These are phyloP conservation scores for Eucalyptus globulus DNA, from an alignment of 345 rosid species.

Conservation along the genomic window DNA sequence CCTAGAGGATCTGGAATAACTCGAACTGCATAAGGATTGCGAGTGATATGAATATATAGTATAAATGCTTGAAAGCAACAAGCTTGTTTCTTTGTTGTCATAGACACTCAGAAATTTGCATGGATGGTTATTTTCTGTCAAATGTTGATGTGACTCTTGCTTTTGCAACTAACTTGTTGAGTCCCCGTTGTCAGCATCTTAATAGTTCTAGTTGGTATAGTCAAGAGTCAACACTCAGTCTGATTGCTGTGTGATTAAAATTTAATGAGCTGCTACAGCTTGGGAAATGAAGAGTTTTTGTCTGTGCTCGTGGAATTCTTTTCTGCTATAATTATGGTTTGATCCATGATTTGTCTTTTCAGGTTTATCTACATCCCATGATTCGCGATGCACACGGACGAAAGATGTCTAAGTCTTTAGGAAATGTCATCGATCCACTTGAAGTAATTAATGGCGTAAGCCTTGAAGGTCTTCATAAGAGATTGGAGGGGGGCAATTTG, in stretches of 20 bases:
- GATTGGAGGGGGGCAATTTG: slow-evolving; percentile 79
- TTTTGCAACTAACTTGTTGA: background rate
- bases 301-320: background rate
- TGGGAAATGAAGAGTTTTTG: background rate
- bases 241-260: background rate
- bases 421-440: slow-evolving; percentile 91
- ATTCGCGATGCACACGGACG: slow-evolving; percentile 97
- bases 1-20: background rate
- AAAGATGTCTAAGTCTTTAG: slow-evolving; percentile 90
- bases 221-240: background rate
- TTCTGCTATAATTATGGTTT: background rate
- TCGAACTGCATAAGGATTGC: background rate
- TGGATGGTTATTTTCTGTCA: background rate
- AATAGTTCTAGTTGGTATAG: background rate
- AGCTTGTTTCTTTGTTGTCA: background rate
- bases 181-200: background rate
- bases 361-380: slow-evolving; percentile 98
- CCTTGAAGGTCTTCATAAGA: slow-evolving; percentile 75
- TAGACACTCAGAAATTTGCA: background rate
- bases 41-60: background rate
- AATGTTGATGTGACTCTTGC: background rate
- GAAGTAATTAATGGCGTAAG: slow-evolving; percentile 83
- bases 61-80: background rate
- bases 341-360: background rate
- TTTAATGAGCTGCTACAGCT: background rate